Conservation (phyloP, 208 protist genomes). For the Phytomonas sp. region DNA sequence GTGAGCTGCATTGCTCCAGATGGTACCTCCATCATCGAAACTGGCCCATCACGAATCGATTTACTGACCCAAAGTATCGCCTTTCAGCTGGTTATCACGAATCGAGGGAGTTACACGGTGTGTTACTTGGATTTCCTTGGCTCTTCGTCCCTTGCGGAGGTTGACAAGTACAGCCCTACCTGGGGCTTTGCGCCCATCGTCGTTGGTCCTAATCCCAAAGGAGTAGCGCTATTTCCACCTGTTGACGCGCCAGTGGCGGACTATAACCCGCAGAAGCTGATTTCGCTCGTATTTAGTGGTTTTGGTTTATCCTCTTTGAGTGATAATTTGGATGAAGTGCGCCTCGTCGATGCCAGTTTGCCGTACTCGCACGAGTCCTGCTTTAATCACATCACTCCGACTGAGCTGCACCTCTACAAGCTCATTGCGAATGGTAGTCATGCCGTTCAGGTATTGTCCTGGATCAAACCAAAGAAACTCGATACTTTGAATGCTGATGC, state of each 20-base stretch:
- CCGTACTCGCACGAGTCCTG: conserved; percentile 22
- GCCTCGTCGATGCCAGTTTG: conserved; percentile 28
- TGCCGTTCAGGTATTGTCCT: conserved; percentile 36
- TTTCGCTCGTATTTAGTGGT: conserved; percentile 65
- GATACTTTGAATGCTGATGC: neutral
- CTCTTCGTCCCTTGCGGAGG: neutral
- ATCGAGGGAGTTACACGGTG: conserved; percentile 68
- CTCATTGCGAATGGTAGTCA: conserved; percentile 70
- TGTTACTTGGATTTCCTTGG: conserved; percentile 27
- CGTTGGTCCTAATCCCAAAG: conserved; percentile 46
- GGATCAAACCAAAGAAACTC: neutral
- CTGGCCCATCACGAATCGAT: conserved; percentile 48
- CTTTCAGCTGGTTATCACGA: conserved; percentile 62
- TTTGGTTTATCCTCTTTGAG: conserved; percentile 45
- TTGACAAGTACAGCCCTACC: conserved; percentile 13
- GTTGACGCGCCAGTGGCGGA: neutral
- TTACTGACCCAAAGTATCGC: conserved; percentile 41
- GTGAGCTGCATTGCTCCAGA: conserved; percentile 42
- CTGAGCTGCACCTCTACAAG: conserved; percentile 25
- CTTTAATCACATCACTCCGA: conserved; percentile 13
- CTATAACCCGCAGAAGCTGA: conserved; percentile 28
- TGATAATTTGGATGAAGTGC: conserved; percentile 27
- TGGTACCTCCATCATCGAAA: conserved; percentile 29
- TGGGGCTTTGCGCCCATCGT: conserved; percentile 68
- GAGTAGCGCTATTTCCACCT: conserved; percentile 19